These are phyloP conservation scores for Mycena amicta DNA, from an alignment of 768 basidiomycete species.

Conservation along the genomic window DNA sequence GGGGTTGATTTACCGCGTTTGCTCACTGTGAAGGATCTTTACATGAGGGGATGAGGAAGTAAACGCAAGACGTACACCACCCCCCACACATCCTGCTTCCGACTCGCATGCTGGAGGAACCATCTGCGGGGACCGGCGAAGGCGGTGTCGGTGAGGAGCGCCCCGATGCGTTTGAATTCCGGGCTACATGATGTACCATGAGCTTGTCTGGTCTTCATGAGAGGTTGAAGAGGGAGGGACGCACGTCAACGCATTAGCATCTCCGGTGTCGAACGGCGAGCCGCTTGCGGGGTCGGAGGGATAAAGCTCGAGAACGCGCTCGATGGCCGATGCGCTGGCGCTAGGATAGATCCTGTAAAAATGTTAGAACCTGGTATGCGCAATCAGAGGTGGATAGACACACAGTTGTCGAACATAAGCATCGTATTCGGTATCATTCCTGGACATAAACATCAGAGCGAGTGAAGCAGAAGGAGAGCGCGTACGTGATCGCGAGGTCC, in stretches of 20 bases:
- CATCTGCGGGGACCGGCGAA: slow-evolving; percentile 39
- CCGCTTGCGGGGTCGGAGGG: slow-evolving; percentile 1
- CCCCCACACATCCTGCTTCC: slow-evolving; percentile 34
- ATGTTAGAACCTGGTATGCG: too few species aligned
- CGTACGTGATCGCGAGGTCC: too few species aligned
- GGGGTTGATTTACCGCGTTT: slow-evolving; percentile 32
- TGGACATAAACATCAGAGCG: too few species aligned
- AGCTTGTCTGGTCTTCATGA: neutral
- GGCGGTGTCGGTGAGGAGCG: slow-evolving; percentile 37
- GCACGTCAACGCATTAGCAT: slow-evolving; percentile 7
- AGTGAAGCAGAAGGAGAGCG: too few species aligned
- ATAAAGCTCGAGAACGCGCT: neutral
- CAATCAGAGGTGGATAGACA: too few species aligned
- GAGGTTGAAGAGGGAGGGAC: neutral
- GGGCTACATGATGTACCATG: slow-evolving; percentile 27
- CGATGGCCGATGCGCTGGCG: slow-evolving; percentile 2
- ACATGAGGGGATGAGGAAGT: neutral
- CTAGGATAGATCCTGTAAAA: too few species aligned
- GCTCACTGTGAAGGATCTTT: slow-evolving; percentile 27
- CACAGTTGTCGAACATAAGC: too few species aligned
- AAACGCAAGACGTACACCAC: slow-evolving; percentile 34
- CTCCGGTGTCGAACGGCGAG: slow-evolving; percentile 15
- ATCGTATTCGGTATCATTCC: too few species aligned
- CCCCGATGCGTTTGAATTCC: slow-evolving; percentile 42
- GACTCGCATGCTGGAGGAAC: slow-evolving; percentile 33